Percentiles rank a stretch among this genome's conserved stretches.
These are phyloP conservation scores for Ustilago nuda DNA, from an alignment of 1,284 basidiomycete genomes.

Conservation along the genomic window DNA sequence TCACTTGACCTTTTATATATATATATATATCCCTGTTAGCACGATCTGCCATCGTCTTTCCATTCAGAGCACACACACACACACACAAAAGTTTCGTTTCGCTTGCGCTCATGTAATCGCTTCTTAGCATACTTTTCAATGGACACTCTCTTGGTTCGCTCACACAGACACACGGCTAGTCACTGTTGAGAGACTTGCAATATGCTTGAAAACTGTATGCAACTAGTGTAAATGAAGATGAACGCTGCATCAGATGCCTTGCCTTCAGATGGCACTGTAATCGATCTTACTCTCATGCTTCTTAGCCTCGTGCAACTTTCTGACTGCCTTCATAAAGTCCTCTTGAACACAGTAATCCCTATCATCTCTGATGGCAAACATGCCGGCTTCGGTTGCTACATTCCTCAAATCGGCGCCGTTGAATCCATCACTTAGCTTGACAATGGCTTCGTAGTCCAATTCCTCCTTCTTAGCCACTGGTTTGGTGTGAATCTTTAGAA, in stretches of 20 bases:
- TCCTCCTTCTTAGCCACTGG: constrained; percentile 88
- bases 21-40: background rate
- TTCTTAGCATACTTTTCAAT: background rate
- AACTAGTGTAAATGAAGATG: background rate
- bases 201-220: background rate
- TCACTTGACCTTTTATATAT: background rate
- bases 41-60: background rate
- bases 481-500: constrained; percentile 95
- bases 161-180: background rate
- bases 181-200: background rate
- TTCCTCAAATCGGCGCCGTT: constrained; percentile 82
- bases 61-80: background rate
- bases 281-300: constrained; percentile 68
- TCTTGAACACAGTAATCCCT: constrained; percentile 77
- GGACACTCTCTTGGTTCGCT: background rate
- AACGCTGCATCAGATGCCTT: background rate
- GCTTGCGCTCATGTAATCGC: constrained; percentile 2
- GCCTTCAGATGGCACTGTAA: constrained; percentile 52
- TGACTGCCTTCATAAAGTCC: constrained; percentile 95
- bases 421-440: constrained; percentile 77
- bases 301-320: constrained; percentile 85
- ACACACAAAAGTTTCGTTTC: background rate
- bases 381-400: constrained; percentile 96
- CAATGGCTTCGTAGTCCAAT: constrained; percentile 71
- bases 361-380: constrained; percentile 98